Conservation (phyloP, 768 basidiomycete species). For the Auricularia auricula-judae region DNA sequence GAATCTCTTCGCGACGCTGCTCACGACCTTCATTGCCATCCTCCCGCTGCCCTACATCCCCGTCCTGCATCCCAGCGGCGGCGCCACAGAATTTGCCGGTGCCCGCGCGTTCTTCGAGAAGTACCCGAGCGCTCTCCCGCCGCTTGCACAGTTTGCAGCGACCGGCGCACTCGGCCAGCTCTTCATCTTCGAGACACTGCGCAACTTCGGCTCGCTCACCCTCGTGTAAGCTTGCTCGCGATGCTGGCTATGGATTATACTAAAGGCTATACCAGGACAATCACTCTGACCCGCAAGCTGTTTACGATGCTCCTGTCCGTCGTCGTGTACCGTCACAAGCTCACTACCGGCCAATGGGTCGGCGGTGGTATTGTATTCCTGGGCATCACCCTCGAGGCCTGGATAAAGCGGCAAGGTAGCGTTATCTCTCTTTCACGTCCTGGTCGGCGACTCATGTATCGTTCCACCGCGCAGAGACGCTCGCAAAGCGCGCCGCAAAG, state of each 20-base stretch:
- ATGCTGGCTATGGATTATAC: neutral
- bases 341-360: conserved; percentile 80
- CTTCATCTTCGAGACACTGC: conserved; percentile 94
- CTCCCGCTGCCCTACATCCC: conserved; percentile 76
- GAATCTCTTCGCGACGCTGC: conserved; percentile 71
- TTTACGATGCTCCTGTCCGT: conserved; percentile 98
- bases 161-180: conserved; percentile 92
- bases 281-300: conserved; percentile 92
- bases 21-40: conserved; percentile 57
- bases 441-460: conserved; percentile 2
- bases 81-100: conserved; percentile 49
- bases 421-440: conserved; percentile 10
- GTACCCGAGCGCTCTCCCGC: conserved; percentile 65
- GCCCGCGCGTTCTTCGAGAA: conserved; percentile 63
- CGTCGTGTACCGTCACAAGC: conserved; percentile 76
- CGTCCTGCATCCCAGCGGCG: conserved; percentile 61
- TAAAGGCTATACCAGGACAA: conserved; percentile 42
- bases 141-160: conserved; percentile 74
- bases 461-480: conserved; percentile 43
- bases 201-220: conserved; percentile 83
- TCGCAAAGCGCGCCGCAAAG: conserved; percentile 65
- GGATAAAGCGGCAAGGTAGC: conserved; percentile 76
- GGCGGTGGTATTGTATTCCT: conserved; percentile 89
- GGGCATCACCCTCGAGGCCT: conserved; percentile 92
- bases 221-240: conserved; percentile 51